phyloP scores from a whole-genome alignment of 306 rosid species.

The Inga oerstediana region DNA sequence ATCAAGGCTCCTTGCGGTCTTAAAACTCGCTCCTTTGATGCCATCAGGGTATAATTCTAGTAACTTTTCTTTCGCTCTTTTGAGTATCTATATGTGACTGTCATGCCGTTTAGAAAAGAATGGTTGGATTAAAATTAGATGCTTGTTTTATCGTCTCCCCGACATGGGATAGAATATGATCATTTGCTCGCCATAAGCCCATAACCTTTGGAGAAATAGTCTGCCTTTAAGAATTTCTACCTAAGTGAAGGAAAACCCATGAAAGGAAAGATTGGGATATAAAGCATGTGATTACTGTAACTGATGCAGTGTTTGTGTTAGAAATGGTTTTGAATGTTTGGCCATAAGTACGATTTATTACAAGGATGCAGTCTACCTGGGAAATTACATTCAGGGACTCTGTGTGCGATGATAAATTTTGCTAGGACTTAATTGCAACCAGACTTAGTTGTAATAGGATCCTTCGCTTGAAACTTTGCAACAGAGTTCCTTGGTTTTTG shows the following conservation, averaged over 20 bases:
- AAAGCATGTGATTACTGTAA: not conserved
- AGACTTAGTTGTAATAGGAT: not conserved
- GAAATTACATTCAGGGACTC: not conserved
- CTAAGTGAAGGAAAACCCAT: conserved; percentile 15
- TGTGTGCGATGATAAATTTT: not conserved
- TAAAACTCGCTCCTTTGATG: conserved; percentile 95
- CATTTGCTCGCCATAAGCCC: conserved; percentile 20
- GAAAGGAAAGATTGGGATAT: conserved; percentile 6
- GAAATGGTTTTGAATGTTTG: conserved; percentile 10
- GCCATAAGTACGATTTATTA: not conserved
- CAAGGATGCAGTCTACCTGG: not conserved
- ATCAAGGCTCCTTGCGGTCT: conserved; percentile 99
- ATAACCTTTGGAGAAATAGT: conserved; percentile 22
- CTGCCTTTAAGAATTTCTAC: not conserved
- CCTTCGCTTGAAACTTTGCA: not conserved
- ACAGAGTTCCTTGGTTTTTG: not conserved
- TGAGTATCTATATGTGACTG: not conserved
- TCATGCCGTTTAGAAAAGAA: not conserved
- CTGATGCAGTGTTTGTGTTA: not conserved
- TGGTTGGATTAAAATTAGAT: conserved; percentile 12
- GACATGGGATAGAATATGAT: not conserved
- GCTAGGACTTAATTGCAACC: not conserved
- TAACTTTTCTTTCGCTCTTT: conserved; percentile 8
- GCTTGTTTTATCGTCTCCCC: conserved; percentile 4
- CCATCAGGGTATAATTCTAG: conserved; percentile 73